Base-by-base conservation (phyloP, 2,329 filamentous ascomycete genomes). In the Colletotrichum plurivorum region DNA sequence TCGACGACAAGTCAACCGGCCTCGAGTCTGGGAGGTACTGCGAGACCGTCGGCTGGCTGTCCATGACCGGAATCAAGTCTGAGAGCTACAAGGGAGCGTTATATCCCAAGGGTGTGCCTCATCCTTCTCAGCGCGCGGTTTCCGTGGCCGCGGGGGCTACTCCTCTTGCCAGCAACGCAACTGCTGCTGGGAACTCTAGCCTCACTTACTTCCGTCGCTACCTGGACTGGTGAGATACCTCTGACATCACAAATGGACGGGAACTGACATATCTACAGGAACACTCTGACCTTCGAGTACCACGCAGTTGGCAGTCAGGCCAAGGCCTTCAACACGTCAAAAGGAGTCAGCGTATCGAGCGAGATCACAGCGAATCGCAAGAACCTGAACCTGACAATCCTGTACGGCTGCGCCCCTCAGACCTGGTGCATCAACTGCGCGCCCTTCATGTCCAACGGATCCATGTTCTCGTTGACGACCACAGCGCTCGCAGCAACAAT, bases 21-120 rank as follows among this genome's bases (percentile, higher is more conserved):
- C 81, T 92, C 9, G 89, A 91, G 73, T 88, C 89, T 3, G 89
- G 88, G 6, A 84, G 88, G 60, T 92, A 92, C 77, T 92, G 90
- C 75, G 90, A 93, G 79, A 92, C 90, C 2, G 81, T 92, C 0
- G 90, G 90, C 25, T 93, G 89, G 87, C 76, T 91, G 22, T 87
- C 89, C n/a, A 86, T 92, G 79, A 85, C 84, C 57, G 90, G 90
- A 16, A 86, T 92, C 72, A 76, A 85, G 60, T 80, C 79, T 1
- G 78, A 76, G 41, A 84, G 82, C 60, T 83, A 75, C 71, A 74
- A 71, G 5, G 81, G 82, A 9, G 72, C 75, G 36, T 58, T 73
- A 15, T 79, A 80, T 16, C 80, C 82, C 6, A 73, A 69, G 46
- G 81, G 81, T 20, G 80, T 83, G 15, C 73, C 77, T 10, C 79